Evolutionary conservation across 345 rosid species (phyloP).

Genomic region (Corymbia maculata): DNA sequence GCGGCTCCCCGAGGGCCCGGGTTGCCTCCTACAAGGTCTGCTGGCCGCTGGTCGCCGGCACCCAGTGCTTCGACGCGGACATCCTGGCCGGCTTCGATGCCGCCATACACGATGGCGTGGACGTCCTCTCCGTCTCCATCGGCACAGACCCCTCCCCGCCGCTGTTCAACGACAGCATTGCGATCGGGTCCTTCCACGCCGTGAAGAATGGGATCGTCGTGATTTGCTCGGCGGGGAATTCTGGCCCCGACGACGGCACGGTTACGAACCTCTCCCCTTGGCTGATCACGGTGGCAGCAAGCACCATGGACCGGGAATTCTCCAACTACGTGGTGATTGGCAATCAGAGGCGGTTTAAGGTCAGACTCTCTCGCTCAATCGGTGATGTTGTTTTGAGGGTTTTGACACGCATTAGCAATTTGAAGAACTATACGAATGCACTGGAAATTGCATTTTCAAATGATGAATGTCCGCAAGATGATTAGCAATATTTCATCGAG

Average conservation of each 20-base stretch:
- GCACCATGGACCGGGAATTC: constrained; percentile 80
- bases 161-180: constrained; percentile 45
- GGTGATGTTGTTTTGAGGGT: not conserved
- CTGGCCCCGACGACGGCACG: constrained; percentile 60
- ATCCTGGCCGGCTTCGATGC: constrained; percentile 57
- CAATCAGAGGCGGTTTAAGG: constrained; percentile 51
- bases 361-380: not conserved
- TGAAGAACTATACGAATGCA: not conserved
- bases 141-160: constrained; percentile 35
- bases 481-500: not conserved
- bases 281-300: constrained; percentile 89
- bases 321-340: constrained; percentile 55
- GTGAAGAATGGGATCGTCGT: constrained; percentile 47
- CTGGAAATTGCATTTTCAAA: not conserved
- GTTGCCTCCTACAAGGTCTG: constrained; percentile 91
- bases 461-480: not conserved
- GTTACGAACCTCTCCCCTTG: constrained; percentile 73
- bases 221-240: constrained; percentile 70
- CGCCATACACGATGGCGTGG: constrained; percentile 75
- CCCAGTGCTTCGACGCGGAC: constrained; percentile 69
- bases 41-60: constrained; percentile 34
- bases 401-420: not conserved
- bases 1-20: constrained; percentile 76
- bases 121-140: constrained; percentile 63
- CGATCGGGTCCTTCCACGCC: constrained; percentile 84